Percentiles rank a stretch among this genome's conserved stretches.
Conservation (phyloP, 495 filamentous ascomycete genomes). For the Sordaria brevicollis region DNA sequence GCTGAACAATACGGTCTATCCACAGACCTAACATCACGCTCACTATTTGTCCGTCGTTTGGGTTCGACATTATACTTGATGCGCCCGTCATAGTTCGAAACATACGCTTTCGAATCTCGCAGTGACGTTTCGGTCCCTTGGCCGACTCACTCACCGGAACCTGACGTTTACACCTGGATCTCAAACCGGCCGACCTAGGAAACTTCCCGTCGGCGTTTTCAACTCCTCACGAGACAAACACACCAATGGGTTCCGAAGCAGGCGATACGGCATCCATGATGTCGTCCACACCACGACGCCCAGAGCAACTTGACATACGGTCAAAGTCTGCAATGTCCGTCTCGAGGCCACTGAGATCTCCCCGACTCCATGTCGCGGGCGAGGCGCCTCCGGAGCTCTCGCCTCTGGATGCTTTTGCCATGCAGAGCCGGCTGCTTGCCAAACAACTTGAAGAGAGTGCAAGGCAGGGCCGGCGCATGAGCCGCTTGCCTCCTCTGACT, state of each 20-base stretch:
- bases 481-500: constrained; percentile 71
- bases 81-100: constrained; percentile 9
- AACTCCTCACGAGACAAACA: neutral
- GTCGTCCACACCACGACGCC: constrained; percentile 42
- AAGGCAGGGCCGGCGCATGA: constrained; percentile 62
- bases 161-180: neutral
- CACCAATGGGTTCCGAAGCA: constrained; percentile 1
- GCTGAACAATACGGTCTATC: neutral
- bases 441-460: constrained; percentile 72
- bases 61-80: constrained; percentile 28
- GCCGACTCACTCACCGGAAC: neutral
- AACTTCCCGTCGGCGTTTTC: neutral
- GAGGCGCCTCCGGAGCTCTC: constrained; percentile 88
- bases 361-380: constrained; percentile 68
- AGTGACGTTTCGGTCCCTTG: constrained; percentile 1
- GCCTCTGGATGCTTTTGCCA: constrained; percentile 86
- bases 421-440: constrained; percentile 79
- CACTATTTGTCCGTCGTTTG: constrained; percentile 3
- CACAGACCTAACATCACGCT: neutral
- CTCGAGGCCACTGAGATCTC: constrained; percentile 49
- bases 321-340: constrained; percentile 53
- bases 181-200: neutral
- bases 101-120: neutral
- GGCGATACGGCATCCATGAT: constrained; percentile 3
- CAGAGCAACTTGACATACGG: constrained; percentile 51